These are phyloP conservation scores for Gomphus bonarii DNA, from an alignment of 1,284 basidiomycete genomes.

Conservation along the genomic window DNA sequence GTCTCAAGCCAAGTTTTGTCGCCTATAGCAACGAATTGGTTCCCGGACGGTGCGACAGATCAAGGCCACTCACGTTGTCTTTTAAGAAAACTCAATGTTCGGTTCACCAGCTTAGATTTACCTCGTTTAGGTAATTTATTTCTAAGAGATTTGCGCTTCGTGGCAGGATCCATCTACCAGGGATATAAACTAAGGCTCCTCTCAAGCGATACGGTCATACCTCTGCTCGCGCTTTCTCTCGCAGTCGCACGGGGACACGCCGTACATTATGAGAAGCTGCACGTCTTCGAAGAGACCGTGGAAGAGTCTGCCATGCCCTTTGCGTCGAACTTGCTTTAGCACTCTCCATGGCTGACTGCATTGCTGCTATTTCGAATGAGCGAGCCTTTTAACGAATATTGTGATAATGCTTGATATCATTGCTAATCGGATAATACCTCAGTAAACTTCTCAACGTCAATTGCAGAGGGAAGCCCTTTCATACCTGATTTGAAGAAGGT, in stretches of 20 bases:
- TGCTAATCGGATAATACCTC: conserved; percentile 38
- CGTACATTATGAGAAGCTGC: conserved; percentile 90
- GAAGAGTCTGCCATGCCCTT: conserved; percentile 84
- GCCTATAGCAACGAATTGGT: conserved; percentile 28
- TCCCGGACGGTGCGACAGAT: background rate
- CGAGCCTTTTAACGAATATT: conserved; percentile 44
- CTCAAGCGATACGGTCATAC: conserved; percentile 29
- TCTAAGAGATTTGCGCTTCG: conserved; percentile 45
- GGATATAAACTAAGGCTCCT: background rate
- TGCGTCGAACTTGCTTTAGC: conserved; percentile 56
- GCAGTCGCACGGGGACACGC: conserved; percentile 72
- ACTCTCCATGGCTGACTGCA: conserved; percentile 75
- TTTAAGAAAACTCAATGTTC: conserved; percentile 46
- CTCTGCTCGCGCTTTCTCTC: conserved; percentile 74
- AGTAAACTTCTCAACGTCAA: conserved; percentile 82
- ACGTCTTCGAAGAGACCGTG: conserved; percentile 77
- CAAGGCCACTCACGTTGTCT: conserved; percentile 50
- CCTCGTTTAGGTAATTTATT: conserved; percentile 47
- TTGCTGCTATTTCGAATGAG: conserved; percentile 78
- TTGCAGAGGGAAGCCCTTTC: conserved; percentile 54
- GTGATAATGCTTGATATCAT: background rate
- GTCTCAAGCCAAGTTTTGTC: conserved; percentile 88
- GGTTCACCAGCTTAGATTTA: conserved; percentile 37
- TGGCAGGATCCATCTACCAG: conserved; percentile 68
- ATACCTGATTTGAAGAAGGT: conserved; percentile 29